Percentiles rank a stretch among this genome's conserved stretches.
Evolutionary conservation across 2,329 filamentous ascomycete species (phyloP).

Genomic region (Apiospora arundinis): DNA sequence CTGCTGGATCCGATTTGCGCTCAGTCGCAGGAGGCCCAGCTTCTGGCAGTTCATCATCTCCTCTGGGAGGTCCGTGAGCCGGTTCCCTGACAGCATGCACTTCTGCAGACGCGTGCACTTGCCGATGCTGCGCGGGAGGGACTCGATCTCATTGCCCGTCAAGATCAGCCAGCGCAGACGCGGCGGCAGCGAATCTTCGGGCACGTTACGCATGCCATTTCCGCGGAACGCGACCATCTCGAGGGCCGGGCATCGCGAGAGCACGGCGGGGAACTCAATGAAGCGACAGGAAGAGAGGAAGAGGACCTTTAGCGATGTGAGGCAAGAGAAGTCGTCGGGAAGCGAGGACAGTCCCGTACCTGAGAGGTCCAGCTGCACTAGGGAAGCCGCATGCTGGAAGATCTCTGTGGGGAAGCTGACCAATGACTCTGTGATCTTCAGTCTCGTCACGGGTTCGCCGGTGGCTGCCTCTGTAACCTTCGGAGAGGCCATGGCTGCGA

Average conservation of each 20-base stretch:
- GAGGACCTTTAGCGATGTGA: slow-evolving; percentile 52
- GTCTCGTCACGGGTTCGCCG: slow-evolving; percentile 33
- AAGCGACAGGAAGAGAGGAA: slow-evolving; percentile 56
- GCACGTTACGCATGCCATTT: slow-evolving; percentile 51
- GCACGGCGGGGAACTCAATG: slow-evolving; percentile 46
- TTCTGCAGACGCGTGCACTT: slow-evolving; percentile 51
- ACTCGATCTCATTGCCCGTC: slow-evolving; percentile 50
- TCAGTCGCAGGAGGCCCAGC: slow-evolving; percentile 51
- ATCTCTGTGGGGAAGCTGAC: slow-evolving; percentile 47
- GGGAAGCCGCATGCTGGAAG: slow-evolving; percentile 46
- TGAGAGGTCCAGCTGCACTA: slow-evolving; percentile 56
- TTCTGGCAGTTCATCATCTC: slow-evolving; percentile 52
- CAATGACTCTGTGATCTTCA: slow-evolving; percentile 45
- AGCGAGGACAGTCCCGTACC: slow-evolving; percentile 49
- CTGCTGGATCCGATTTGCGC: slow-evolving; percentile 46
- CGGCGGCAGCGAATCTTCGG: slow-evolving; percentile 49
- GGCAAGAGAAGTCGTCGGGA: slow-evolving; percentile 44
- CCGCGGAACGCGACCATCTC: slow-evolving; percentile 56
- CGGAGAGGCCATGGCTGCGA: neutral
- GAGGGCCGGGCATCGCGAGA: slow-evolving; percentile 50
- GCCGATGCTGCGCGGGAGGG: slow-evolving; percentile 50
- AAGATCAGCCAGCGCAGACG: slow-evolving; percentile 55
- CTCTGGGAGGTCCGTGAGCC: slow-evolving; percentile 45
- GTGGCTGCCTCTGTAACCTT: neutral
- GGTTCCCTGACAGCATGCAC: slow-evolving; percentile 56